Evolutionary conservation across 192 early-diverging fungal species (phyloP).

Genomic region (Coemansia sp.): DNA sequence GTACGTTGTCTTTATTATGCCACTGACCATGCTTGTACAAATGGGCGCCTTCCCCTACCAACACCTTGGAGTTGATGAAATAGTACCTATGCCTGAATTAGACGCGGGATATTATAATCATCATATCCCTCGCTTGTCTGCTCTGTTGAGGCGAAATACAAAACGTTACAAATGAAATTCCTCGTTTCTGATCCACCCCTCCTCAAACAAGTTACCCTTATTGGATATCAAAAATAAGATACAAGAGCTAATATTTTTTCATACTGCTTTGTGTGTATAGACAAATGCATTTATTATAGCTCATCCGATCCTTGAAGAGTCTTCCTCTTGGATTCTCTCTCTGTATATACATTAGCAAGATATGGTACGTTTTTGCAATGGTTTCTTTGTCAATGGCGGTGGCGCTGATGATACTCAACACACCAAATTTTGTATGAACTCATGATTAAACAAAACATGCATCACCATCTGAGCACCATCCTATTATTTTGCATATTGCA

Average conservation of each 20-base stretch:
- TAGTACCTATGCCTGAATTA: conserved; percentile 52
- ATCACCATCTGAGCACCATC: conserved; percentile 54
- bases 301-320: not conserved
- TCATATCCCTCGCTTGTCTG: conserved; percentile 57
- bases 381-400: not conserved
- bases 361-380: not conserved
- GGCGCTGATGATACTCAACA: conserved; percentile 52
- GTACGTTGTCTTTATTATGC: conserved; percentile 1
- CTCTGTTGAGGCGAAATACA: conserved; percentile 41
- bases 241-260: not conserved
- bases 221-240: not conserved
- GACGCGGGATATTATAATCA: conserved; percentile 54
- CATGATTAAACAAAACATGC: conserved; percentile 48
- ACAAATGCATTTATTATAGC: not conserved
- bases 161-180: conserved; percentile 54
- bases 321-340: not conserved
- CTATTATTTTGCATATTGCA: not conserved
- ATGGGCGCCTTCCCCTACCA: not conserved
- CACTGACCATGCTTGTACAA: not conserved
- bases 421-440: conserved; percentile 24
- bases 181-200: conserved; percentile 55
- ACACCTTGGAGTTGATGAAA: conserved; percentile 51
- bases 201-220: not conserved
- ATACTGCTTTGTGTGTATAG: not conserved
- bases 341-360: not conserved